Conservation (phyloP, 1,139 yeast species). For the Candida freyschussii region DNA sequence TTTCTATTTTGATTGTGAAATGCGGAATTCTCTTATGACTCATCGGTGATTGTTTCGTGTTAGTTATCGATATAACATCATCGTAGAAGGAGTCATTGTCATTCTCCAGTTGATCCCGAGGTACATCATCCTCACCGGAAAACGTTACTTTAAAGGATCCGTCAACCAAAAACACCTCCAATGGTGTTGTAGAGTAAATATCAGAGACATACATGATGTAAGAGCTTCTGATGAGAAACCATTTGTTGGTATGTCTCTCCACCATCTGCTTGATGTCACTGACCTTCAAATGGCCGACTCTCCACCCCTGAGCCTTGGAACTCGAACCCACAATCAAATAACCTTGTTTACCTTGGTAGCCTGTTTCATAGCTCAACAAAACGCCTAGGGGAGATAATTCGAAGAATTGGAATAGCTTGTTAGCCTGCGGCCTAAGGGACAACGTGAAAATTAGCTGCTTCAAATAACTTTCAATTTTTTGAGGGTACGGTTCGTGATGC, state of each 20-base stretch:
- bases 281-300: conserved; percentile 83
- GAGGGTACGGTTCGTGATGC: conserved; percentile 12
- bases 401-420: conserved; percentile 75
- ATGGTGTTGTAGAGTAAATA: conserved; percentile 78
- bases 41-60: conserved; percentile 18
- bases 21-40: conserved; percentile 32
- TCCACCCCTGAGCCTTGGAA: conserved; percentile 90
- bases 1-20: conserved; percentile 63
- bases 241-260: conserved; percentile 82
- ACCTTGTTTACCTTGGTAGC: conserved; percentile 88
- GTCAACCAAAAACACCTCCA: conserved; percentile 88
- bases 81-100: conserved; percentile 39
- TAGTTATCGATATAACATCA: conserved; percentile 25
- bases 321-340: conserved; percentile 72
- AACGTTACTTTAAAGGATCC: conserved; percentile 53
- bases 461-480: conserved; percentile 55
- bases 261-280: conserved; percentile 82
- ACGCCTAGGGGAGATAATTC: conserved; percentile 89
- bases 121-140: conserved; percentile 37
- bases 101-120: conserved; percentile 20
- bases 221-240: conserved; percentile 84
- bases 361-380: conserved; percentile 74
- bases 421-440: conserved; percentile 74
- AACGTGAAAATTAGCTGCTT: conserved; percentile 53
- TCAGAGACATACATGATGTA: conserved; percentile 84